Percentiles rank a stretch among this genome's conserved stretches.
phyloP scores from a whole-genome alignment of 1,284 basidiomycete species.

The Boletus smithii region DNA sequence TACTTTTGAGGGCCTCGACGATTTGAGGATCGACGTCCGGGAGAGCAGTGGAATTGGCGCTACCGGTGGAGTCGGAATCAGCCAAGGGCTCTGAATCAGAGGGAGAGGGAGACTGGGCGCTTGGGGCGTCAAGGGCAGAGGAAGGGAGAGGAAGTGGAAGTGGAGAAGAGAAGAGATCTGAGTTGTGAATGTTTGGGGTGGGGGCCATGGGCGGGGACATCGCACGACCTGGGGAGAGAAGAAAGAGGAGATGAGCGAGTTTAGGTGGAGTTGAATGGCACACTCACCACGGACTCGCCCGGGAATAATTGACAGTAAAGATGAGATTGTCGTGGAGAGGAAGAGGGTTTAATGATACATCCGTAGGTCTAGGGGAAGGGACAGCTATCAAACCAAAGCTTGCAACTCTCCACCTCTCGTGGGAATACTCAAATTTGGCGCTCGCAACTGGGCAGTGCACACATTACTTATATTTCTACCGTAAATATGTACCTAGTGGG shows the following conservation, averaged over 20 bases:
- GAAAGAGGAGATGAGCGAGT: too few species aligned
- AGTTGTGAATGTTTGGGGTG: too few species aligned
- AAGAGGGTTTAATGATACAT: too few species aligned
- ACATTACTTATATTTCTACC: too few species aligned
- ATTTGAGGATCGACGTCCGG: slow-evolving; percentile 63
- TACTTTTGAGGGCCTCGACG: slow-evolving; percentile 78
- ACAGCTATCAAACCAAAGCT: slow-evolving; percentile 8
- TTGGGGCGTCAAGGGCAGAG: slow-evolving; percentile 1
- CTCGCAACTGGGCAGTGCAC: slow-evolving; percentile 18
- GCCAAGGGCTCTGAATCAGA: slow-evolving; percentile 32
- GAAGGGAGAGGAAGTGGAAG: slow-evolving; percentile 3
- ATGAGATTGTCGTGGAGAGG: too few species aligned
- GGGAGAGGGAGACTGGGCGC: slow-evolving; percentile 17
- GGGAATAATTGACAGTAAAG: too few species aligned
- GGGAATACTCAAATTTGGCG: slow-evolving; percentile 28
- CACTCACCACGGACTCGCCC: too few species aligned
- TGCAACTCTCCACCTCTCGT: slow-evolving; percentile 15
- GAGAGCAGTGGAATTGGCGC: slow-evolving; percentile 16
- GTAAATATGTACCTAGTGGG: too few species aligned
- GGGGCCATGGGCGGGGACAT: too few species aligned
- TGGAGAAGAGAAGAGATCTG: too few species aligned
- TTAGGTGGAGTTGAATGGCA: too few species aligned
- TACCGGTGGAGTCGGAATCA: slow-evolving; percentile 27
- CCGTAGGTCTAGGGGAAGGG: slow-evolving; percentile 37
- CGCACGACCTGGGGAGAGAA: slow-evolving; percentile 6